Base-by-base conservation (phyloP, 805 yeast genomes). In the Hemisphaericaspora nanyangensis region DNA sequence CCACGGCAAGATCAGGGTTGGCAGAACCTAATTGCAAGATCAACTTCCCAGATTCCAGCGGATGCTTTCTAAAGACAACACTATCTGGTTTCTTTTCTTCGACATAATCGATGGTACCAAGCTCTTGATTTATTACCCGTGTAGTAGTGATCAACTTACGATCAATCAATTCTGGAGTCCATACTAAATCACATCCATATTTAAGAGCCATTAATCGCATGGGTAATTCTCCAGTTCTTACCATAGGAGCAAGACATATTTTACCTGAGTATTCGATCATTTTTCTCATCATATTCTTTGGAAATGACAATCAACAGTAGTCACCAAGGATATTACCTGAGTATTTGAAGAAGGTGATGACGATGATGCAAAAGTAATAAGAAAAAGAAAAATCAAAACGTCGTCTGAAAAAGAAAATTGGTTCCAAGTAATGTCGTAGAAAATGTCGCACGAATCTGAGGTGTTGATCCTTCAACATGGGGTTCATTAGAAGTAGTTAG, bases 171-270 rank as follows among this genome's bases (percentile, higher is more conserved):
- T 93, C 99, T 0, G 99, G 99, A 6, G 65, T 45, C 99, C 99
- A 93, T 5, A 93, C 98, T 34, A 91, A 67, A 60, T 93, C 98
- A 0, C 96, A 96, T 3, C 96, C 97, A 56, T 86, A 72, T 47
- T 75, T 76, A 17, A 93, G 69, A 0, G 96, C 82, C 47, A 90
- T 57, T 6, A 91, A 70, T 40, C 99, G 71, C 7, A 89, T 82
- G 5, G 99, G 98, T 5, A 93, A 75, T 63, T 93, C 99, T 10
- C 98, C 96, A 29, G 91, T 85, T 26, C 99, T 72, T 36, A 91
- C 96, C 99, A 91, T 91, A 0, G 99, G 99, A 1, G 97, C 98
- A 29, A 91, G 73, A 16, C 83, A 95, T 39, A 89, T 61, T 52
- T 85, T 86, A 1, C 95, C 91, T 15, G 76, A 73, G 61, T 80